Conservation (phyloP, 2,329 filamentous ascomycete species). For the Fusarium austroafricanum region DNA sequence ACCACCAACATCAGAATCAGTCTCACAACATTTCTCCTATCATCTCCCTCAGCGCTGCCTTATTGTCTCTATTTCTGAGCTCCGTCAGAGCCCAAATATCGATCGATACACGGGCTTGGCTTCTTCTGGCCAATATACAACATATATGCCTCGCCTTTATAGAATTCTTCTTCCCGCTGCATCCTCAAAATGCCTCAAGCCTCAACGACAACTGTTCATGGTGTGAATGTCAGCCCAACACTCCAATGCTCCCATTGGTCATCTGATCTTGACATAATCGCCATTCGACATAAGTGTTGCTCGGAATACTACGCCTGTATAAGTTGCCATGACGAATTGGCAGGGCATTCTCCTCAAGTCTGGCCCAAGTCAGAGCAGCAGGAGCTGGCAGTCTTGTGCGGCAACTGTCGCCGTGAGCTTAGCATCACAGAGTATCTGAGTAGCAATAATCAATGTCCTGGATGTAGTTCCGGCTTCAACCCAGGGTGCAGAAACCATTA, state of each 20-base stretch:
- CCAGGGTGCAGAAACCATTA: constrained; percentile 25
- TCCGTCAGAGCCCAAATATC: not conserved
- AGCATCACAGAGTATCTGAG: constrained; percentile 7
- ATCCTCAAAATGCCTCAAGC: constrained; percentile 10
- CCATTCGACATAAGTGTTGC: constrained; percentile 23
- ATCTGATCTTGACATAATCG: constrained; percentile 21
- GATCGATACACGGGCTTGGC: not conserved
- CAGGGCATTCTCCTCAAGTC: not conserved
- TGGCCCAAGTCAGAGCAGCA: constrained; percentile 14
- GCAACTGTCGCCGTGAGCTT: not conserved
- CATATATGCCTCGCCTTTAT: too few species aligned
- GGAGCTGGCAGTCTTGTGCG: constrained; percentile 13
- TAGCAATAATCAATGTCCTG: not conserved
- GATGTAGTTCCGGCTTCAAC: constrained; percentile 15
- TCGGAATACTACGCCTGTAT: constrained; percentile 24
- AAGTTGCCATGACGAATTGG: constrained; percentile 19
- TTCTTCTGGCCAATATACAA: too few species aligned
- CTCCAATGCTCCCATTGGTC: constrained; percentile 19
- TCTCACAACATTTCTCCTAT: not conserved
- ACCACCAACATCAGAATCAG: not conserved
- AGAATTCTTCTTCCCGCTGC: not conserved
- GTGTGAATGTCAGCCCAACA: constrained; percentile 1
- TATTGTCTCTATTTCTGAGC: not conserved
- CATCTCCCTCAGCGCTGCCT: not conserved
- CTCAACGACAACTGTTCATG: not conserved